These are phyloP conservation scores for Rhypophila decipiens DNA, from an alignment of 495 filamentous ascomycete genomes.

Conservation along the genomic window DNA sequence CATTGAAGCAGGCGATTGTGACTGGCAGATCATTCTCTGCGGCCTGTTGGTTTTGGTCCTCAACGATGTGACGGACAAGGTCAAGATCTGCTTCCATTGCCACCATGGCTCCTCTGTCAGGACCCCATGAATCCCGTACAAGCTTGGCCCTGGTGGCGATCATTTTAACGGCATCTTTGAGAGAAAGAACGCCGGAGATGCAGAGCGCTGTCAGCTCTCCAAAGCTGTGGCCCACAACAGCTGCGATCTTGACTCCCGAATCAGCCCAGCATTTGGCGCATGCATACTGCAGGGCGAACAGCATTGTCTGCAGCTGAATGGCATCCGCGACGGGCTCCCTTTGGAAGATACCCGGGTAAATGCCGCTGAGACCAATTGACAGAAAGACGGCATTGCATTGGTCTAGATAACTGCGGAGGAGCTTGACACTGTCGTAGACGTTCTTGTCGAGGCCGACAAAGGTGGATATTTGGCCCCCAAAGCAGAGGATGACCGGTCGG, in stretches of 20 bases:
- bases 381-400: constrained; percentile 23
- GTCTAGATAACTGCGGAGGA: constrained; percentile 20
- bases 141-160: constrained; percentile 34
- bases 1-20: constrained; percentile 50
- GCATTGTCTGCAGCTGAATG: constrained; percentile 36
- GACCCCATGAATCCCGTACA: constrained; percentile 30
- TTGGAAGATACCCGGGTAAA: constrained; percentile 47
- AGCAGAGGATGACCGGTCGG: neutral
- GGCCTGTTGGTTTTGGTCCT: no score
- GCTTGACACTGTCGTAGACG: neutral
- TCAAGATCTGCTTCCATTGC: constrained; percentile 36
- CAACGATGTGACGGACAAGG: no score
- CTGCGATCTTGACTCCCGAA: constrained; percentile 31
- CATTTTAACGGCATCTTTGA: constrained; percentile 34
- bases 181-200: constrained; percentile 30
- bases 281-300: constrained; percentile 48
- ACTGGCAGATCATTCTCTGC: constrained; percentile 14
- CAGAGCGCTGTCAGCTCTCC: constrained; percentile 47
- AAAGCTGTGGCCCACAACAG: constrained; percentile 48
- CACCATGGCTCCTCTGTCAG: constrained; percentile 41
- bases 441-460: neutral
- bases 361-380: constrained; percentile 24
- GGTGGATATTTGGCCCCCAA: neutral
- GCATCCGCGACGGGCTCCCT: constrained; percentile 29
- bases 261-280: constrained; percentile 46